Conservation (phyloP, 2,329 filamentous ascomycete genomes). For the Xylariaceae sp. region DNA sequence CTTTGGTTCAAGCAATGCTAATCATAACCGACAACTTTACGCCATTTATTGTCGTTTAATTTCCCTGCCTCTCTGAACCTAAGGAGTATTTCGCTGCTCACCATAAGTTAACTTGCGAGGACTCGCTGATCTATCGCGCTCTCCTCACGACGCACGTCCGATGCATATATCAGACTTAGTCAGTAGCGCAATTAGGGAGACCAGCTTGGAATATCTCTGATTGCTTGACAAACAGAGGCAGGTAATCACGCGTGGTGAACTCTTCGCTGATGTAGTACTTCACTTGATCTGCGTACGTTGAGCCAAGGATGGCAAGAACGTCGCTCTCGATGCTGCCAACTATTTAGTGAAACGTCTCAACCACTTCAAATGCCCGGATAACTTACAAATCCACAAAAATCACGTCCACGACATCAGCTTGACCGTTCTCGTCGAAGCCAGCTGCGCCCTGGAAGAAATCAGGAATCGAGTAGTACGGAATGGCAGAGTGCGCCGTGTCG, state of each 20-base stretch:
- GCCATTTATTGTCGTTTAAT: too few species aligned
- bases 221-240: conserved; percentile 36
- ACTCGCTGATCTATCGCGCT: too few species aligned
- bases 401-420: conserved; percentile 46
- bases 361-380: not conserved
- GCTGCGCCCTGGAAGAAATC: conserved; percentile 47
- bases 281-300: conserved; percentile 32
- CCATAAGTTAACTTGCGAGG: too few species aligned
- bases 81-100: too few species aligned
- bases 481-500: conserved; percentile 48
- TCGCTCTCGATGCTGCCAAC: conserved; percentile 34
- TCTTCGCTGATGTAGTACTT: conserved; percentile 37
- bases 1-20: too few species aligned
- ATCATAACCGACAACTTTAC: too few species aligned
- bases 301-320: conserved; percentile 35
- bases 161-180: not conserved
- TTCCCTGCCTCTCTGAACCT: too few species aligned
- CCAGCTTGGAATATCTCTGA: conserved; percentile 33
- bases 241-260: conserved; percentile 38
- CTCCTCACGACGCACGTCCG: too few species aligned
- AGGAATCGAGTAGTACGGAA: conserved; percentile 45
- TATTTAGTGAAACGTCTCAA: not conserved
- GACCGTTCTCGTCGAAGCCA: conserved; percentile 42
- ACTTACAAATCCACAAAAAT: conserved; percentile 51
- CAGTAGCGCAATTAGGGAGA: conserved; percentile 32